Conservation (phyloP, 176 grass and related monocot genomes). For the Musa acuminata region DNA sequence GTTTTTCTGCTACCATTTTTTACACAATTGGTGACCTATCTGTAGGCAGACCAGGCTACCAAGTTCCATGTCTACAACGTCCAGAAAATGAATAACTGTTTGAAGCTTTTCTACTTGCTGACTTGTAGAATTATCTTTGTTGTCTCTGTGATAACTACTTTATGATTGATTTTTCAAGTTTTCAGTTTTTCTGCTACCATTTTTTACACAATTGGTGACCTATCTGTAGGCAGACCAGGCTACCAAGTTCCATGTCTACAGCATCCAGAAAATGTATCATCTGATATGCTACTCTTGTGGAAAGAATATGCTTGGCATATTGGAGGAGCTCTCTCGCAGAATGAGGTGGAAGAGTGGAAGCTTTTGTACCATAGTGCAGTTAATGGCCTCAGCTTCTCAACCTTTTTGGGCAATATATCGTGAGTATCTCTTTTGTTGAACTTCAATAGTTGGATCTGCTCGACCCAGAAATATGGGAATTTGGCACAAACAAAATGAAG, state of each 20-base stretch:
- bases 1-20: too few relatives aligned
- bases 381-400: conserved; percentile 89
- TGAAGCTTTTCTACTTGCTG: too few relatives aligned
- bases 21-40: too few relatives aligned
- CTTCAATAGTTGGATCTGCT: not conserved
- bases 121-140: not conserved
- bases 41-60: too few relatives aligned
- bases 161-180: conserved; percentile 31
- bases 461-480: not conserved
- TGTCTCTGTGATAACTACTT: not conserved
- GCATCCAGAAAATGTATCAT: conserved; percentile 51
- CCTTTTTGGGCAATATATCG: conserved; percentile 88
- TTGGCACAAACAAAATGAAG: not conserved
- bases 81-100: not conserved
- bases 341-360: conserved; percentile 68
- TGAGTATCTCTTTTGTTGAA: conserved; percentile 31
- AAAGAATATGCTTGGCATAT: conserved; percentile 91
- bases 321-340: conserved; percentile 68
- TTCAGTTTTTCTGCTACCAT: not conserved
- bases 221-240: conserved; percentile 54
- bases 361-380: conserved; percentile 88
- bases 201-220: not conserved
- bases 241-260: conserved; percentile 65
- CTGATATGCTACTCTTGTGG: conserved; percentile 52
- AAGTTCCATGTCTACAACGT: too few relatives aligned